Base-by-base conservation (phyloP, 352 stramenopile genomes). In the Pythium sukuiense region DNA sequence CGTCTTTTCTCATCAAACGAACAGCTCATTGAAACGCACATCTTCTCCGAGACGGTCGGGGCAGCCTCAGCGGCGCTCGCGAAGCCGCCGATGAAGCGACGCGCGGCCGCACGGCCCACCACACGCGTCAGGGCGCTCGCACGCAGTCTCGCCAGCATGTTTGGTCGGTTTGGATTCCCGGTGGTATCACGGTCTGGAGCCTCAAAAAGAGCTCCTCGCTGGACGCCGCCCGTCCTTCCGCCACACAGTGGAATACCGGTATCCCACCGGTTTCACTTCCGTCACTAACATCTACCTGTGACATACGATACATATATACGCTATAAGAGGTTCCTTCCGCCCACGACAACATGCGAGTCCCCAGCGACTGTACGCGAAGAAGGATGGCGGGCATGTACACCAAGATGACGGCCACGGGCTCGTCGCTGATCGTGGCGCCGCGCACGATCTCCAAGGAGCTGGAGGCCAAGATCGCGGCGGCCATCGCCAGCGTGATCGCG, bases 381-480 rank as follows among this genome's bases (percentile, higher is more conserved):
- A 69, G 1, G 2, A 76, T 76, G 70, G 70, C 70, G 52, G 63
- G 39, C 54, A 83, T 83, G 76, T 83, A 77, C 71, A 83, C 76
- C 39, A 77, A 79, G 63, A 83, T 83, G 76, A 79, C 67, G 64
- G 76, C 76, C n/a, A 69, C 65, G 45, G 76, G 76, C 45, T 76
- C 76, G 60, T 80, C 76, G 41, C 56, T 83, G 58, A 79, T 83
- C 63, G 61, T 69, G 50, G 88, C 87, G 46, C 83, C 87, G 59
- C 83, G 86, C 54, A 77, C 84, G 49, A 93, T 96, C 59, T 89
- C 85, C 16, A 89, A 87, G 74, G 85, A 94, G 63, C 71, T 96
- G 32, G 87, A 96, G 70, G 71, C 67, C 50, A 92, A 90, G 63
- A 94, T 96, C 58, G 53, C 81, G n/a, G 43, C 75, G 45, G 81